phyloP scores from a whole-genome alignment of 441 rosid genomes.

The Syzygium malaccense region DNA sequence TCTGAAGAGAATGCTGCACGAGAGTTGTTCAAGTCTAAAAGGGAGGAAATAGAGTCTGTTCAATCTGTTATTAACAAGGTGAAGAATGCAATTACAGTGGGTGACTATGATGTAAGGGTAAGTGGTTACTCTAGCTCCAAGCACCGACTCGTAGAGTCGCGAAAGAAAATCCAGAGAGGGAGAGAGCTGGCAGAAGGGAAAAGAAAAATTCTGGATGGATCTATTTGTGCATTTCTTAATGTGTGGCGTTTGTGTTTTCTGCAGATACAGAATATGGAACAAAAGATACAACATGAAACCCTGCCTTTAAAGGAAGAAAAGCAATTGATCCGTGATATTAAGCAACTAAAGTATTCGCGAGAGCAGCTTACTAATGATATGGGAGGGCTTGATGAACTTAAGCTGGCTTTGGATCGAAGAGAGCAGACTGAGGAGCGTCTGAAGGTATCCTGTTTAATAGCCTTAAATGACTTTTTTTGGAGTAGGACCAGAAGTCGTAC shows the following conservation, averaged over 20 bases:
- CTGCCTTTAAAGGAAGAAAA: conserved; percentile 74
- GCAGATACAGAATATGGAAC: conserved; percentile 67
- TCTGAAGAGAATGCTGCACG: conserved; percentile 60
- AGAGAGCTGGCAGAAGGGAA: not conserved
- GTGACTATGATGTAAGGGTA: conserved; percentile 63
- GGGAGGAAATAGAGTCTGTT: conserved; percentile 62
- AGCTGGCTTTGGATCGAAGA: conserved; percentile 51
- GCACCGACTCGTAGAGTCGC: not conserved
- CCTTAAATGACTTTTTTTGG: not conserved
- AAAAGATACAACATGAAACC: conserved; percentile 71
- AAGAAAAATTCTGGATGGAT: not conserved
- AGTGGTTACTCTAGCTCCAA: conserved; percentile 1
- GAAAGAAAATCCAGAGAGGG: not conserved
- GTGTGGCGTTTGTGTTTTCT: conserved; percentile 3
- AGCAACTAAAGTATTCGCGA: conserved; percentile 55
- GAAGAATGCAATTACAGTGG: conserved; percentile 43
- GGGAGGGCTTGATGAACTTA: conserved; percentile 54
- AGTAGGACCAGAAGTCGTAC: not conserved
- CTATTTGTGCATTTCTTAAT: not conserved
- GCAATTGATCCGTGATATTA: conserved; percentile 59
- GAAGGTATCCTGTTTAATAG: conserved; percentile 38
- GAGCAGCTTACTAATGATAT: conserved; percentile 43
- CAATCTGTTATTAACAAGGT: conserved; percentile 41
- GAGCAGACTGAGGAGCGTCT: conserved; percentile 56
- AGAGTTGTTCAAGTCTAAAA: conserved; percentile 46